Percentiles rank a stretch among this genome's conserved stretches.
These are phyloP conservation scores for Lachnellula cervina DNA, from an alignment of 2,329 filamentous ascomycete genomes.

Conservation along the genomic window DNA sequence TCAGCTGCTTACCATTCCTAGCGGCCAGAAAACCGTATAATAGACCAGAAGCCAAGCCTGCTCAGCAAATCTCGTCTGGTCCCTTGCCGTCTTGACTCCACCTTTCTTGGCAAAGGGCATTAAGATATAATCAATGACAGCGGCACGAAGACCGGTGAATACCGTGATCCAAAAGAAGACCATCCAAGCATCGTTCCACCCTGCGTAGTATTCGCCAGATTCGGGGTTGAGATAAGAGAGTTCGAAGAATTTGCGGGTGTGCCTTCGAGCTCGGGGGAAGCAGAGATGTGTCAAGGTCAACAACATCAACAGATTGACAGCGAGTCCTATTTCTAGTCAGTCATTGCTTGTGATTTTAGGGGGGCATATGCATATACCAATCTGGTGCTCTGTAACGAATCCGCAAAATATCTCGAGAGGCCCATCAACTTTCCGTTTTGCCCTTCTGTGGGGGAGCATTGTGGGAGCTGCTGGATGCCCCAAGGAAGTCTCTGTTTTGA, in stretches of 20 bases:
- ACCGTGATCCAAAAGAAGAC: slow-evolving; percentile 74
- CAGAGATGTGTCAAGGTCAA: slow-evolving; percentile 76
- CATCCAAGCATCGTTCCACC: slow-evolving; percentile 73
- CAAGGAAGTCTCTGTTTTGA: slow-evolving; percentile 3
- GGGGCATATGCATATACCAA: slow-evolving; percentile 51
- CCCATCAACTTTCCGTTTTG: slow-evolving; percentile 58
- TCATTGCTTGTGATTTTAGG: neutral
- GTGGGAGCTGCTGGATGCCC: slow-evolving; percentile 10
- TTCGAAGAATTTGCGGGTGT: slow-evolving; percentile 83
- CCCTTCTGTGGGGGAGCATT: slow-evolving; percentile 37
- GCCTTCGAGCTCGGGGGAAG: slow-evolving; percentile 72
- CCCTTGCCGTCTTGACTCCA: slow-evolving; percentile 73
- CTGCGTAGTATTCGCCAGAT: slow-evolving; percentile 67
- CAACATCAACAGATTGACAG: slow-evolving; percentile 78
- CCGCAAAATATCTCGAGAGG: slow-evolving; percentile 55
- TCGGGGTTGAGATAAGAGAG: slow-evolving; percentile 75
- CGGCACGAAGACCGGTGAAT: slow-evolving; percentile 81
- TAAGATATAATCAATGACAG: slow-evolving; percentile 81
- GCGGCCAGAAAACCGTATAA: slow-evolving; percentile 73
- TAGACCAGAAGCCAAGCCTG: slow-evolving; percentile 90
- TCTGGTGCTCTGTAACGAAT: slow-evolving; percentile 75
- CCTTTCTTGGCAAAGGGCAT: slow-evolving; percentile 67
- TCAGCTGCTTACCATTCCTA: slow-evolving; percentile 65
- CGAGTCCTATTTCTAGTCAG: slow-evolving; percentile 56
- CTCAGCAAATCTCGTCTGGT: slow-evolving; percentile 79